Evolutionary conservation across 805 yeast genomes (phyloP).

Genomic region (Saturnispora mendoncae): DNA sequence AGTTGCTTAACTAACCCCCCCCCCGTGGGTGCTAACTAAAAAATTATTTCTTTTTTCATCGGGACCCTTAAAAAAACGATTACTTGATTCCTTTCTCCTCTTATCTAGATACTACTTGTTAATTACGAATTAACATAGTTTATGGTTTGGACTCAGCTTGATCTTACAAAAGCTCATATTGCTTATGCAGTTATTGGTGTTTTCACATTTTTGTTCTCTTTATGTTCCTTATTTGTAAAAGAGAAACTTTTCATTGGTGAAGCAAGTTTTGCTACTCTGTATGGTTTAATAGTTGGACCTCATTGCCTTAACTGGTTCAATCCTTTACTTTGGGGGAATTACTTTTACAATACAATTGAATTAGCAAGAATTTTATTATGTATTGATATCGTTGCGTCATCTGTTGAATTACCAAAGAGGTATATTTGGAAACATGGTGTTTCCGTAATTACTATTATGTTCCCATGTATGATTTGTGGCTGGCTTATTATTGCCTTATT

Average conservation of each 20-base stretch:
- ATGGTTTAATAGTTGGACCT: slow-evolving; percentile 54
- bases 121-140: too few relatives aligned
- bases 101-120: too few relatives aligned
- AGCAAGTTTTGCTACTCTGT: slow-evolving; percentile 56
- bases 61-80: too few relatives aligned
- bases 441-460: slow-evolving; percentile 46
- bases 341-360: slow-evolving; percentile 46
- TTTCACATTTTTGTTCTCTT: slow-evolving; percentile 48
- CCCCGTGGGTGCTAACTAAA: too few relatives aligned
- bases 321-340: slow-evolving; percentile 50
- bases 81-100: too few relatives aligned
- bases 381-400: slow-evolving; percentile 63
- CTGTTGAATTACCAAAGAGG: slow-evolving; percentile 63
- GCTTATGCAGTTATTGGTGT: slow-evolving; percentile 54
- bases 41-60: too few relatives aligned
- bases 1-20: too few relatives aligned
- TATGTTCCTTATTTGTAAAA: slow-evolving; percentile 49
- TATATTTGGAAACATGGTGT: slow-evolving; percentile 53
- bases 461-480: slow-evolving; percentile 65
- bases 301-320: slow-evolving; percentile 50
- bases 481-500: slow-evolving; percentile 60
- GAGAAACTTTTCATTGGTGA: slow-evolving; percentile 56
- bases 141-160: slow-evolving; percentile 30
- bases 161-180: slow-evolving; percentile 28
- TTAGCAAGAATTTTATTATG: slow-evolving; percentile 56